A percentile compares a stretch with the other conserved stretches of the same genome.
Conservation (phyloP, 495 filamentous ascomycete species). For the Talaromyces proteolyticus region DNA sequence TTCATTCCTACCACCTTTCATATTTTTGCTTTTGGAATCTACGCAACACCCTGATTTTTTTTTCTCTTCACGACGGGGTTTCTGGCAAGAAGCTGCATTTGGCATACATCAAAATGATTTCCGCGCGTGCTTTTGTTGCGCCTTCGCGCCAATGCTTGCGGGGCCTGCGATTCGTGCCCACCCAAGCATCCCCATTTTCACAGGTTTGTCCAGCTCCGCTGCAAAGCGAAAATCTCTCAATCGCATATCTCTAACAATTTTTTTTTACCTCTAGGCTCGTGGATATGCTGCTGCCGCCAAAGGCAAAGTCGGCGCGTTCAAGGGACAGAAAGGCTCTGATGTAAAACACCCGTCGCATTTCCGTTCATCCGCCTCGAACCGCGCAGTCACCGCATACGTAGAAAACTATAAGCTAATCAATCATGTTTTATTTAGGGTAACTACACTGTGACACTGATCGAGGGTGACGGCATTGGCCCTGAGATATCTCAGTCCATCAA, state of each 20-base stretch:
- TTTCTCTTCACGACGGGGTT: neutral
- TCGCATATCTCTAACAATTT: slow-evolving; percentile 21
- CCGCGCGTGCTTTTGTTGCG: slow-evolving; percentile 48
- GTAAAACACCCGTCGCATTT: slow-evolving; percentile 40
- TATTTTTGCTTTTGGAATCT: neutral
- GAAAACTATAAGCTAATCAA: neutral
- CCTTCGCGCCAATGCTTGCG: slow-evolving; percentile 54
- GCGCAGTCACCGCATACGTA: neutral
- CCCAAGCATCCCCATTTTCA: slow-evolving; percentile 38
- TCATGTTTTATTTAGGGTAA: slow-evolving; percentile 57
- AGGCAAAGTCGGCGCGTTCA: slow-evolving; percentile 86
- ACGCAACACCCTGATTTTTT: neutral
- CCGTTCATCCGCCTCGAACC: slow-evolving; percentile 8
- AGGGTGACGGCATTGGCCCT: slow-evolving; percentile 97
- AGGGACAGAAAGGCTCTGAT: slow-evolving; percentile 79
- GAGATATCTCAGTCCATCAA: slow-evolving; percentile 97
- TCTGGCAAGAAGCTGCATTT: slow-evolving; percentile 4
- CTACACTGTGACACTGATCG: slow-evolving; percentile 93
- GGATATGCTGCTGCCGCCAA: slow-evolving; percentile 48
- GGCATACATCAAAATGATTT: slow-evolving; percentile 48
- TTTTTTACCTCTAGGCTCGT: slow-evolving; percentile 29
- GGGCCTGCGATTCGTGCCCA: slow-evolving; percentile 38
- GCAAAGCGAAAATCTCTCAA: slow-evolving; percentile 5
- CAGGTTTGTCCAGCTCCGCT: slow-evolving; percentile 35
- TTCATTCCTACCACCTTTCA: neutral